Percentiles rank a stretch among this genome's conserved stretches.
Conservation (phyloP, 1,284 basidiomycete genomes). For the Wolfiporia cocos region DNA sequence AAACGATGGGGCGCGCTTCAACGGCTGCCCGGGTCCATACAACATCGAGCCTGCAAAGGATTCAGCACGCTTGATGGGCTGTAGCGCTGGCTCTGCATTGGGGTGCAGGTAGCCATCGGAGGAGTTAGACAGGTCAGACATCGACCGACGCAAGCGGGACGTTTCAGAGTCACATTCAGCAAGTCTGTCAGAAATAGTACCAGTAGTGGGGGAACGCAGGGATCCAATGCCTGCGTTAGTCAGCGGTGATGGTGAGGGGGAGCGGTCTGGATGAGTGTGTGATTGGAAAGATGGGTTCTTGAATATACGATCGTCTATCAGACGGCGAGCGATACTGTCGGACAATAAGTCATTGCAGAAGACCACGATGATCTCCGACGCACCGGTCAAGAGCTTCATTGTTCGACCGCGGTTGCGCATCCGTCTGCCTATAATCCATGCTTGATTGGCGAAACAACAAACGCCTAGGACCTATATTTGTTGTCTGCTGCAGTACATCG, state of each 20-base stretch:
- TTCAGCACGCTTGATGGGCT: constrained; percentile 26
- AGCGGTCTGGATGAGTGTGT: constrained; percentile 42
- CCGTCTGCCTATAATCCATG: constrained; percentile 71
- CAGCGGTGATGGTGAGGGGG: constrained; percentile 16
- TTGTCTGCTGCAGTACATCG: constrained; percentile 35
- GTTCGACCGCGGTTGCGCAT: no score
- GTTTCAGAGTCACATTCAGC: constrained; percentile 30
- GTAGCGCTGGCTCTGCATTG: constrained; percentile 21
- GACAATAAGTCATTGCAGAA: constrained; percentile 11
- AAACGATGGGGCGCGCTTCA: constrained; percentile 37
- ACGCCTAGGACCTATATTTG: constrained; percentile 39
- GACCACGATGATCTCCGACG: no score
- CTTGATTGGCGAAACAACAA: constrained; percentile 74
- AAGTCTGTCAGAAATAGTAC: constrained; percentile 57
- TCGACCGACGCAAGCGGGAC: constrained; percentile 26
- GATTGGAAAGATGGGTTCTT: constrained; percentile 50
- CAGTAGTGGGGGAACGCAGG: constrained; percentile 51
- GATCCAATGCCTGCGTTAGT: constrained; percentile 21
- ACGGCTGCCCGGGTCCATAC: constrained; percentile 22
- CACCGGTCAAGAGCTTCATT: constrained; percentile 64
- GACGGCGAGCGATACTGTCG: constrained; percentile 56
- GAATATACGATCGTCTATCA: constrained; percentile 58
- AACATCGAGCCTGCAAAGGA: constrained; percentile 23
- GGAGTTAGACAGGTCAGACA: constrained; percentile 30
- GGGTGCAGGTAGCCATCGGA: constrained; percentile 25